phyloP scores from a whole-genome alignment of 768 basidiomycete genomes.

The Boletus bicolor region DNA sequence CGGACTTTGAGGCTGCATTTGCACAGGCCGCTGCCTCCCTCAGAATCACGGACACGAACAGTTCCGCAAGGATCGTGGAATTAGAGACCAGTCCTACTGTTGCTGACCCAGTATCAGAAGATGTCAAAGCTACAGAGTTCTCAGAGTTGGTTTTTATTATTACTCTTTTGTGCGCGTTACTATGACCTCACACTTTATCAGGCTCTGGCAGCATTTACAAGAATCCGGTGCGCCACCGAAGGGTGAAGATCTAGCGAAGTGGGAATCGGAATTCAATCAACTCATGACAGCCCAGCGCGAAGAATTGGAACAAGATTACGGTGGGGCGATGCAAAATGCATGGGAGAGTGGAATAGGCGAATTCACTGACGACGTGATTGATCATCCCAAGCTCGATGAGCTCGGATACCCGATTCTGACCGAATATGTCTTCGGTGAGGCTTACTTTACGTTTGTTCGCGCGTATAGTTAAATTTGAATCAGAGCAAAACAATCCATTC shows the following conservation, averaged over 20 bases:
- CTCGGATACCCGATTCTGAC: conserved; percentile 75
- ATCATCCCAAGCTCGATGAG: conserved; percentile 52
- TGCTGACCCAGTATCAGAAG: conserved; percentile 40
- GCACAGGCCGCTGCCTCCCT: conserved; percentile 59
- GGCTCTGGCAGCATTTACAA: conserved; percentile 62
- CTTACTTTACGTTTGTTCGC: background rate
- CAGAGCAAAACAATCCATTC: conserved; percentile 74
- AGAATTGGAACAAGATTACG: conserved; percentile 62
- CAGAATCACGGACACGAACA: conserved; percentile 38
- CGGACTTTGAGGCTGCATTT: conserved; percentile 85
- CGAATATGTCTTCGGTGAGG: conserved; percentile 75
- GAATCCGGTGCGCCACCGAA: conserved; percentile 56
- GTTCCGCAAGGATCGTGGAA: conserved; percentile 51
- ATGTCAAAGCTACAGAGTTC: conserved; percentile 39
- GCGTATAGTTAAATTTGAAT: conserved; percentile 1
- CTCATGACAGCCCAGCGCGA: conserved; percentile 68
- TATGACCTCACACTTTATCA: conserved; percentile 26
- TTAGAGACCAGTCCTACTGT: conserved; percentile 41
- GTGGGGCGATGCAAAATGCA: conserved; percentile 55
- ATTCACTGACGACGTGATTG: conserved; percentile 31
- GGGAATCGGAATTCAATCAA: conserved; percentile 83
- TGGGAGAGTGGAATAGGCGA: conserved; percentile 60
- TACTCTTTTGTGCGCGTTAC: background rate
- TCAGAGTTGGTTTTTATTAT: conserved; percentile 43
- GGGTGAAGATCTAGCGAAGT: conserved; percentile 65